Evolutionary conservation across 371 early-diverging fungal genomes (phyloP).

Genomic region (Mortierella sp.): DNA sequence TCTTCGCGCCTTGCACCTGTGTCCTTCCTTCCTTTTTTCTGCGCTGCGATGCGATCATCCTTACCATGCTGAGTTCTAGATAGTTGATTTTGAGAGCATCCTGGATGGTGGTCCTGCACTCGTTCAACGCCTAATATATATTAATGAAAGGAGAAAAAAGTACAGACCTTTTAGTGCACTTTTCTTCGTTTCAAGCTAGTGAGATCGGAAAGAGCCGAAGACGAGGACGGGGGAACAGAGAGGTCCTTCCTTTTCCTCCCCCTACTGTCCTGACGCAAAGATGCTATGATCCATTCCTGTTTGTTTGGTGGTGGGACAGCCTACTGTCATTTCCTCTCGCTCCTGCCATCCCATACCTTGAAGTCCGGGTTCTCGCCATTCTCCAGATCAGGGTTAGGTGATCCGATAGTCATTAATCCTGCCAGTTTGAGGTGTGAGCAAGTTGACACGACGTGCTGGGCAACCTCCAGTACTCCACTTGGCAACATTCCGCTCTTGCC

Average conservation of each 20-base stretch:
- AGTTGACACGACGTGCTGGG: conserved; percentile 71
- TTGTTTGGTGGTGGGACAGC: too few species aligned
- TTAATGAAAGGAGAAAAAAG: background rate
- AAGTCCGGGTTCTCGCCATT: conserved; percentile 89
- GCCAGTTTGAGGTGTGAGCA: conserved; percentile 80
- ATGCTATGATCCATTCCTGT: background rate
- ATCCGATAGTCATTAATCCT: conserved; percentile 98
- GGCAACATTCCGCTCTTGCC: conserved; percentile 87
- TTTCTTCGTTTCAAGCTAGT: background rate
- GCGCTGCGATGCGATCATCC: background rate
- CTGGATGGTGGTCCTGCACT: conserved; percentile 58
- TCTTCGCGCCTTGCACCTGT: background rate
- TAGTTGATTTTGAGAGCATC: conserved; percentile 39
- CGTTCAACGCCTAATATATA: conserved; percentile 58
- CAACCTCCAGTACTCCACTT: conserved; percentile 62
- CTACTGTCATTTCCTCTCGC: background rate
- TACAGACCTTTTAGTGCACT: background rate
- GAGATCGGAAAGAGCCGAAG: background rate
- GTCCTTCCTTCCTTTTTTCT: background rate
- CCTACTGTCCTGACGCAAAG: background rate
- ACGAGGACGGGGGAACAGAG: too few species aligned
- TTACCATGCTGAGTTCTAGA: conserved; percentile 89
- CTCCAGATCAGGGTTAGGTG: conserved; percentile 68
- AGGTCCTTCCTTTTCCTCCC: background rate
- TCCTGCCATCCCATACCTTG: conserved; percentile 62